Conservation (phyloP, 371 early-diverging fungal genomes). For the Mortierella sp. region DNA sequence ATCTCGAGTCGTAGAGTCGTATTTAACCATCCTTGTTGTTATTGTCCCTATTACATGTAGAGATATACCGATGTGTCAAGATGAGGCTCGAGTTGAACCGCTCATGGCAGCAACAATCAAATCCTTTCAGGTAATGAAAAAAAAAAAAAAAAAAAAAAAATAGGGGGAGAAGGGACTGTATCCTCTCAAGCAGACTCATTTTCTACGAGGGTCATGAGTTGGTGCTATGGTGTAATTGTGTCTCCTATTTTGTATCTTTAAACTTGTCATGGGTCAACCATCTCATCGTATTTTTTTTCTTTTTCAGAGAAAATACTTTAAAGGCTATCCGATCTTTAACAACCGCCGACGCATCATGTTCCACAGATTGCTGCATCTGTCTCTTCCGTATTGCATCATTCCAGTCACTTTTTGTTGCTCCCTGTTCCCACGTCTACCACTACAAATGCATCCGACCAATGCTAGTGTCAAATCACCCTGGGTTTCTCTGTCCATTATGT, state of each 20-base stretch:
- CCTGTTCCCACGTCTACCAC: conserved; percentile 96
- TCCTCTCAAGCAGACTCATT: conserved; percentile 2
- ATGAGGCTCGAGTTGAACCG: conserved; percentile 86
- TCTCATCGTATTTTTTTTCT: neutral
- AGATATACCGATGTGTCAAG: conserved; percentile 82
- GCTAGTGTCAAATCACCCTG: conserved; percentile 74
- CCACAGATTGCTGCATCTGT: conserved; percentile 95
- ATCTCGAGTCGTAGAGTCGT: neutral
- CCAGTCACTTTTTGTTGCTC: conserved; percentile 95
- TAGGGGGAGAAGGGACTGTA: neutral
- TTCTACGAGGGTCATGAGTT: conserved; percentile 21
- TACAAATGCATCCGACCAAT: conserved; percentile 93
- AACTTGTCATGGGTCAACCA: neutral
- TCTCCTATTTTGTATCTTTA: conserved; percentile 1
- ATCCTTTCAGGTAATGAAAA: conserved; percentile 62
- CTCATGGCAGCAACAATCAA: conserved; percentile 71
- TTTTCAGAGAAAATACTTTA: conserved; percentile 47
- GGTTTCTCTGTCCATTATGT: conserved; percentile 95
- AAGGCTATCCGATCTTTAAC: conserved; percentile 51
- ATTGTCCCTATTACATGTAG: conserved; percentile 34
- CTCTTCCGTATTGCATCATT: conserved; percentile 89
- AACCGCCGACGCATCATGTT: conserved; percentile 42
- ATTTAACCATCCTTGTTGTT: neutral
- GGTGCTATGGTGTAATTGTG: neutral
- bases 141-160: neutral